Evolutionary conservation across 495 filamentous ascomycete genomes (phyloP), one percentile per base, ranked within the genome.

Genomic region (Hyaloscypha variabilis): DNA sequence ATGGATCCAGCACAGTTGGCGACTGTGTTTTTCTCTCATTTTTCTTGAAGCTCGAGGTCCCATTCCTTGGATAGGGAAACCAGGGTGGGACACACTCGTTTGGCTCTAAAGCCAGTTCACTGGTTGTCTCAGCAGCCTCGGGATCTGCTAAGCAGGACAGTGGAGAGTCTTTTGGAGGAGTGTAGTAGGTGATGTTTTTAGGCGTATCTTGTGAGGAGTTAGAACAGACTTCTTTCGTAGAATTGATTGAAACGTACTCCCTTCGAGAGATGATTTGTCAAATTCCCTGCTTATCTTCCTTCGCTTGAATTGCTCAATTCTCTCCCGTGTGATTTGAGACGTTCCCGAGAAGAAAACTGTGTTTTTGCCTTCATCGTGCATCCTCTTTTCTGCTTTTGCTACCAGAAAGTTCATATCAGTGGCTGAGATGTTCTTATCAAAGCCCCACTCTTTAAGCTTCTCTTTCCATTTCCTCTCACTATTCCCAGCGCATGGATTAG

Each of bases 381-480:
- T 2, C 26, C 62, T 64, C 24, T 57, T 58, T 23, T 52, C 62
- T 3, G 19, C 34, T 52, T 64, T 64, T 5, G 53, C 53, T 10
- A 50, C 28, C 21, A 64, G n/a, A 31, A 64, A n/a, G 2, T 23
- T 50, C 62, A 64, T 64, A 29, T 58, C 54, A 6, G n/a, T 28
- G 13, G 62, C 52, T 4, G 62, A 31, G 26, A 64, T 49, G 30
- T 58, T 49, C 42, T 64, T 64, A 14, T 64, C 62, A 19, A 64
- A 58, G n/a, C 23, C 51, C 62, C 62, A 64, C 50, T 64, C 62
- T 50, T 58, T 64, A 2, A 64, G 36, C 49, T 64, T 64, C 11
- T 64, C 36, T 58, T 64, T 64, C 36, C 54, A 64, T 31, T 64
- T 64, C 19, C 62, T 53, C 23, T 58, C 36, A 64, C 62, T 64